A percentile compares a stretch with the other conserved stretches of the same genome.
Conservation (phyloP, 805 yeast species). For the Nakazawaea peltata region DNA sequence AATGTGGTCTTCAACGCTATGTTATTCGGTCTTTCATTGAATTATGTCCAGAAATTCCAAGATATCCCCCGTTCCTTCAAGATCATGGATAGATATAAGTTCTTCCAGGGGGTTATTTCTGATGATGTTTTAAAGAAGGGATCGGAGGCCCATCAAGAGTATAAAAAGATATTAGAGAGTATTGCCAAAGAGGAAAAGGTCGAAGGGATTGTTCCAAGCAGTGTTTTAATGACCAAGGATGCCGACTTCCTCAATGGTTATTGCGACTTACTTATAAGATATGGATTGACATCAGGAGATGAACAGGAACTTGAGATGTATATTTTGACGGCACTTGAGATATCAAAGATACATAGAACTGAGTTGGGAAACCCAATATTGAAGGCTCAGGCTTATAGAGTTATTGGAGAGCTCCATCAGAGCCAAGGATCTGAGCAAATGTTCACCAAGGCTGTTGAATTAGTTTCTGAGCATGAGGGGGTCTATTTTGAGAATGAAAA, state of each 20-base stretch:
- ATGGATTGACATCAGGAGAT: constrained; percentile 27
- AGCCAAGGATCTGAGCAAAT: too few relatives aligned
- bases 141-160: constrained; percentile 24
- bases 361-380: constrained; percentile 19
- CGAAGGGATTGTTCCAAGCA: constrained; percentile 14
- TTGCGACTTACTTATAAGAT: constrained; percentile 29
- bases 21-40: constrained; percentile 22
- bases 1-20: constrained; percentile 25
- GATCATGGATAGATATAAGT: constrained; percentile 20
- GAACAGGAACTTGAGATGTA: constrained; percentile 17
- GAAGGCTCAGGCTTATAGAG: constrained; percentile 25
- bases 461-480: background rate
- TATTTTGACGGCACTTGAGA: constrained; percentile 21
- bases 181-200: constrained; percentile 23
- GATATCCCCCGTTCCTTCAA: constrained; percentile 19
- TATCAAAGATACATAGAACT: constrained; percentile 14
- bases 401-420: constrained; percentile 28
- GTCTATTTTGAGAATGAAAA: background rate
- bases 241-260: constrained; percentile 24
- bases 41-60: constrained; percentile 21
- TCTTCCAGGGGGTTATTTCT: constrained; percentile 28
- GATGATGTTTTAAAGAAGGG: constrained; percentile 27
- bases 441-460: background rate
- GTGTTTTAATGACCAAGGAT: constrained; percentile 16
- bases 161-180: constrained; percentile 21